phyloP scores from a whole-genome alignment of 306 rosid genomes.

The Cucumis cinereus region DNA sequence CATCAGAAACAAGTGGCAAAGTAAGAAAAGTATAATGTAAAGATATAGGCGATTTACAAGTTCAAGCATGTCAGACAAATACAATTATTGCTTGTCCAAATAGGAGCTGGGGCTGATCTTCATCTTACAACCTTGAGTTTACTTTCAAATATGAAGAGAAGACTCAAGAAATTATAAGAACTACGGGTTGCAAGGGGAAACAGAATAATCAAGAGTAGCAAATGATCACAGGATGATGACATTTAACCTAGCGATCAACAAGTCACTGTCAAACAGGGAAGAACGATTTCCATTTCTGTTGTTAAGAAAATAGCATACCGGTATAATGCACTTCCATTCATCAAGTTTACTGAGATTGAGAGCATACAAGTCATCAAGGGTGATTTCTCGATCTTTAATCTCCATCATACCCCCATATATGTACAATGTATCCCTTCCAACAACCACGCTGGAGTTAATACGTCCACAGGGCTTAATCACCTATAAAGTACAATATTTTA shows the following conservation, averaged over 20 bases:
- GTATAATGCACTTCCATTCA: slow-evolving; percentile 97
- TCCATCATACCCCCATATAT: slow-evolving; percentile 97
- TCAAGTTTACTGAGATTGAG: slow-evolving; percentile 95
- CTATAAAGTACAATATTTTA: slow-evolving; percentile 23
- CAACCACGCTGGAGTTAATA: slow-evolving; percentile 81
- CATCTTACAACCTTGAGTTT: neutral
- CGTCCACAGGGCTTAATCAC: slow-evolving; percentile 93
- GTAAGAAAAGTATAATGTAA: slow-evolving; percentile 10
- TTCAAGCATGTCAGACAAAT: neutral
- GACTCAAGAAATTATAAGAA: neutral
- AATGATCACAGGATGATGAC: neutral
- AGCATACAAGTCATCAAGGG: slow-evolving; percentile 85
- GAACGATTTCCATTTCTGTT: neutral
- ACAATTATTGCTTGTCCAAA: neutral
- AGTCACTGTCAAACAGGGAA: slow-evolving; percentile 4
- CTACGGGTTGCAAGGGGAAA: neutral
- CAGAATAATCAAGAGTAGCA: neutral
- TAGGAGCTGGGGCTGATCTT: neutral
- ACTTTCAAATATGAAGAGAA: neutral
- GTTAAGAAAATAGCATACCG: slow-evolving; percentile 42
- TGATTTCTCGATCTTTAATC: slow-evolving; percentile 74
- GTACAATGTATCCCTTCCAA: slow-evolving; percentile 75
- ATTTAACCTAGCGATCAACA: neutral
- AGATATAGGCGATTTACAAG: slow-evolving; percentile 9
- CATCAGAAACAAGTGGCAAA: slow-evolving; percentile 13